These are phyloP conservation scores for Stentor roeselii DNA, from an alignment of 73 alveolate genomes.

Conservation along the genomic window DNA sequence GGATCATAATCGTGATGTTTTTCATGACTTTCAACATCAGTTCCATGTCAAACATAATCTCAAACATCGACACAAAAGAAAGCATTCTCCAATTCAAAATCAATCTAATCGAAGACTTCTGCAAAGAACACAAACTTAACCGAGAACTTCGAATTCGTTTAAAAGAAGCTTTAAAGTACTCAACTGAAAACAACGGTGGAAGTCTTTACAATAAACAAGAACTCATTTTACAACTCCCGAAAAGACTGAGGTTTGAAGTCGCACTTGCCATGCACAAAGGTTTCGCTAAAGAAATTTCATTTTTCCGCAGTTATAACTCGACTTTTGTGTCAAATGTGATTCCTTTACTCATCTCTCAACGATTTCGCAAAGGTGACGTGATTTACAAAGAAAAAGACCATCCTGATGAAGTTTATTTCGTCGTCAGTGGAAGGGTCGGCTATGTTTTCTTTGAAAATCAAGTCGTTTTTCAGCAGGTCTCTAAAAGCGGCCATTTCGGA, in stretches of 20 bases:
- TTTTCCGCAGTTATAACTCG: background rate
- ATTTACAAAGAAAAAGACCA: background rate
- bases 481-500: constrained; percentile 14
- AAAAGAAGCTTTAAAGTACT: background rate
- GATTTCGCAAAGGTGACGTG: background rate
- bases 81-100: constrained; percentile 33
- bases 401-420: constrained; percentile 17
- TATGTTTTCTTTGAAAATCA: background rate
- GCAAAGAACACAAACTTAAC: background rate
- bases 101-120: background rate
- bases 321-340: background rate
- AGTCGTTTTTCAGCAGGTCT: background rate
- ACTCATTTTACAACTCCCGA: background rate
- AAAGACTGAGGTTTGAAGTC: constrained; percentile 19
- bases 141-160: background rate
- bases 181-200: background rate
- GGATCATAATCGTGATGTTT: constrained; percentile 74
- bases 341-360: background rate
- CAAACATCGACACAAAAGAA: constrained; percentile 39
- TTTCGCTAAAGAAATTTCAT: background rate
- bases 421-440: background rate
- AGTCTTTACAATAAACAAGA: constrained; percentile 12
- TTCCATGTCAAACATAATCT: constrained; percentile 45
- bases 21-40: constrained; percentile 73
- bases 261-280: constrained; percentile 32